These are phyloP conservation scores for Crithidia brevicula DNA, from an alignment of 208 protist genomes.

Conservation along the genomic window DNA sequence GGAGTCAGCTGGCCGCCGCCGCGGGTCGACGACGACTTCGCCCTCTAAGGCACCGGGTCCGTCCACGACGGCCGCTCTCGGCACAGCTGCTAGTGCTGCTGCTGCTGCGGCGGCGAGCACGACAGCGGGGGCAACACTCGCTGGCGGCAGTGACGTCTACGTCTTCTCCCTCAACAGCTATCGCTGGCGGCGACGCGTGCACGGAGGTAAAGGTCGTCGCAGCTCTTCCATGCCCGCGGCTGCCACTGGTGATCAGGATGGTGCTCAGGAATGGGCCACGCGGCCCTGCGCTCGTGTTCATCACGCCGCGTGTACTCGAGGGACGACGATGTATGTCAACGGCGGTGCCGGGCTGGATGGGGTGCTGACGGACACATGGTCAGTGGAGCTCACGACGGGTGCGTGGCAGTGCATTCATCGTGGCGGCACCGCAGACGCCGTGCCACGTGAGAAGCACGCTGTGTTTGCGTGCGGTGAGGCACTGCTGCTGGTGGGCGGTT, in stretches of 20 bases:
- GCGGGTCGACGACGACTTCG: constrained; percentile 10
- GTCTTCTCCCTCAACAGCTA: constrained; percentile 68
- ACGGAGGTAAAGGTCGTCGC: constrained; percentile 3
- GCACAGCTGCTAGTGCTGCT: neutral
- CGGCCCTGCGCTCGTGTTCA: constrained; percentile 44
- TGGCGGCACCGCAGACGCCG: constrained; percentile 60
- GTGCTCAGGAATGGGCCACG: neutral
- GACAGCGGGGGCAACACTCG: constrained; percentile 18
- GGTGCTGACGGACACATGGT: constrained; percentile 75
- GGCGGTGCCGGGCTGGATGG: constrained; percentile 49
- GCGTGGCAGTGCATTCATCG: constrained; percentile 66
- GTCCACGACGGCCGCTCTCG: neutral
- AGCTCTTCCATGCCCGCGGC: neutral
- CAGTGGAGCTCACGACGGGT: constrained; percentile 52
- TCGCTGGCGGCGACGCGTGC: constrained; percentile 44
- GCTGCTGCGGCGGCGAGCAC: constrained; percentile 6
- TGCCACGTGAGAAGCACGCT: constrained; percentile 70
- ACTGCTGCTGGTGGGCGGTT: constrained; percentile 76
- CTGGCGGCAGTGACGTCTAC: constrained; percentile 15
- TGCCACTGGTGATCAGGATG: neutral
- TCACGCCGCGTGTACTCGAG: constrained; percentile 70
- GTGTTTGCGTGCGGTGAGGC: constrained; percentile 75
- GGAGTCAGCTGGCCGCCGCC: constrained; percentile 13
- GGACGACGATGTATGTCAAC: constrained; percentile 70
- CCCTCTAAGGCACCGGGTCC: neutral